phyloP scores from a whole-genome alignment of 331 rosid species.

The Erythrophleum ivorense region DNA sequence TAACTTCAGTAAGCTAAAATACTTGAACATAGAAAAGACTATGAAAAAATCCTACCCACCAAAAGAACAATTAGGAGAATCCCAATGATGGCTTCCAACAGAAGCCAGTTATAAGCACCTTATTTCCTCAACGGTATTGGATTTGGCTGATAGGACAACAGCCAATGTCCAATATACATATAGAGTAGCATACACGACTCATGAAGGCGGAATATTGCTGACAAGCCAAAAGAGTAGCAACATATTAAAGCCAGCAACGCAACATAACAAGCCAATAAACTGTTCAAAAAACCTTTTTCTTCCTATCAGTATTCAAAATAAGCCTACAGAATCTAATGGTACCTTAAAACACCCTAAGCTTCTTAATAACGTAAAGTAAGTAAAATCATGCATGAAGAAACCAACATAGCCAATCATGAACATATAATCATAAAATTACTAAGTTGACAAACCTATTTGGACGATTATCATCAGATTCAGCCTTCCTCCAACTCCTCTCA shows the following conservation, averaged over 20 bases:
- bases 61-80: not conserved
- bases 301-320: slow-evolving; percentile 17
- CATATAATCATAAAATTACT: not conserved
- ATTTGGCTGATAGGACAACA: not conserved
- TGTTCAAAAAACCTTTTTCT: not conserved
- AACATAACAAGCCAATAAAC: not conserved
- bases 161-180: not conserved
- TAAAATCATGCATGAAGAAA: not conserved
- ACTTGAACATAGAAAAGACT: not conserved
- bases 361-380: slow-evolving; percentile 9
- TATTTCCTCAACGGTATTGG: not conserved
- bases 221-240: not conserved
- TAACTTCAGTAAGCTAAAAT: not conserved
- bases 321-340: slow-evolving; percentile 1
- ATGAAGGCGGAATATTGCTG: not conserved
- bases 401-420: slow-evolving; percentile 20
- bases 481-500: slow-evolving; percentile 83
- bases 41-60: not conserved
- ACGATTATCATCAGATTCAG: slow-evolving; percentile 48
- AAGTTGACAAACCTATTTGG: slow-evolving; percentile 58
- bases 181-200: not conserved
- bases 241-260: not conserved
- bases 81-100: not conserved
- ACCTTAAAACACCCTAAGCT: not conserved
- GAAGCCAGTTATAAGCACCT: not conserved